Conservation (phyloP, 2,329 filamentous ascomycete genomes). For the Zarea fungicola region DNA sequence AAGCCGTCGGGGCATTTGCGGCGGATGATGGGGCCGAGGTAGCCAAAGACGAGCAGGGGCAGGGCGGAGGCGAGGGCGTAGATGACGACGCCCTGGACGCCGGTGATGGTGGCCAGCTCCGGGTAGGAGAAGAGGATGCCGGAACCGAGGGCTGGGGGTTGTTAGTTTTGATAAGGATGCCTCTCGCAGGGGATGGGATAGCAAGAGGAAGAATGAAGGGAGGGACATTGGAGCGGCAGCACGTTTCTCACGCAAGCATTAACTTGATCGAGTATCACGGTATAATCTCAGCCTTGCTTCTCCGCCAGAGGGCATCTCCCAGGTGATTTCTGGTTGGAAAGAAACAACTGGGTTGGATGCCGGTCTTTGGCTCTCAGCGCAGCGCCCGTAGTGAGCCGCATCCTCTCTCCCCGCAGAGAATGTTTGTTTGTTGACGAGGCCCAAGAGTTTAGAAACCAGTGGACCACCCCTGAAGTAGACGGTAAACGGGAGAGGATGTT, state of each 20-base stretch:
- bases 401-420: conserved; percentile 30
- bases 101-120: conserved; percentile 71
- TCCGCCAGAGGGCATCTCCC: conserved; percentile 36
- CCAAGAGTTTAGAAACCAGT: too few relatives aligned
- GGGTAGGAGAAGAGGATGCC: conserved; percentile 81
- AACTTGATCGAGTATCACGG: conserved; percentile 98
- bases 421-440: not conserved
- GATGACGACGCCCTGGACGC: conserved; percentile 71
- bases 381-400: conserved; percentile 83
- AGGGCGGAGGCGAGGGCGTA: conserved; percentile 69
- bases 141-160: conserved; percentile 66
- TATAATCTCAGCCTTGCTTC: conserved; percentile 85
- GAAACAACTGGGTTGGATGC: conserved; percentile 48
- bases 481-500: not conserved
- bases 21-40: conserved; percentile 70
- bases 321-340: conserved; percentile 13
- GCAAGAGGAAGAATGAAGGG: conserved; percentile 19
- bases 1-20: conserved; percentile 78
- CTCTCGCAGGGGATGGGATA: too few relatives aligned
- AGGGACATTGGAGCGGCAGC: conserved; percentile 68
- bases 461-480: not conserved
- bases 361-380: conserved; percentile 46
- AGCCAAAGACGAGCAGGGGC: conserved; percentile 69
- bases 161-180: conserved; percentile 33
- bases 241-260: conserved; percentile 98